Conservation (phyloP, 2,329 filamentous ascomycete genomes). For the Venturia effusa region DNA sequence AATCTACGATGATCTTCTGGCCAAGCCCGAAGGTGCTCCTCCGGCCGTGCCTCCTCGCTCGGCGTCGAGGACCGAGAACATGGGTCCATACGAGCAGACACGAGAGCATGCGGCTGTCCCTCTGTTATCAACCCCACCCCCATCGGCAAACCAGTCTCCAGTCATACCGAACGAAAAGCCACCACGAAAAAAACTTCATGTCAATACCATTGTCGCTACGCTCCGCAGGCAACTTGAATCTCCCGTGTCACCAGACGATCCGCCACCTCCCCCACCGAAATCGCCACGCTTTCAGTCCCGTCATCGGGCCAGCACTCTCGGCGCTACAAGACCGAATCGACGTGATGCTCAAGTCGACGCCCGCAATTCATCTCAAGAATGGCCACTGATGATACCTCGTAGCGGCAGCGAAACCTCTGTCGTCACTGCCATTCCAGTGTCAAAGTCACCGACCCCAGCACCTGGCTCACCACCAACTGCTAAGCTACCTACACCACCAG, state of each 20-base stretch:
- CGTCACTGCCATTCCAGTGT: background rate
- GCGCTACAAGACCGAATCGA: background rate
- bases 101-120: background rate
- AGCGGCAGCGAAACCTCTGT: slow-evolving; percentile 1
- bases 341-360: background rate
- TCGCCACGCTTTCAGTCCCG: background rate
- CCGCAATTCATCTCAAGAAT: background rate
- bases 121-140: slow-evolving; percentile 2
- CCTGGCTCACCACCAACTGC: background rate
- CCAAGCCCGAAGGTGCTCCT: background rate
- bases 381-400: background rate
- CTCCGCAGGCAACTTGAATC: slow-evolving; percentile 1
- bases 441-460: background rate
- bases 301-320: background rate
- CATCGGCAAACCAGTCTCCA: slow-evolving; percentile 2
- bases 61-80: background rate
- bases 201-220: slow-evolving; percentile 7
- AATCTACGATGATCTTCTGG: background rate
- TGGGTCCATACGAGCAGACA: background rate
- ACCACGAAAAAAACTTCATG: background rate
- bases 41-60: slow-evolving; percentile 1
- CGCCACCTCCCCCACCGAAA: background rate
- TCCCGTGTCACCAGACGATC: background rate
- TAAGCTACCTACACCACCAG: background rate
- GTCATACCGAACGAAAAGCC: background rate